These are phyloP conservation scores for Starmerella sirachaensis DNA, from an alignment of 805 yeast species.

Conservation along the genomic window DNA sequence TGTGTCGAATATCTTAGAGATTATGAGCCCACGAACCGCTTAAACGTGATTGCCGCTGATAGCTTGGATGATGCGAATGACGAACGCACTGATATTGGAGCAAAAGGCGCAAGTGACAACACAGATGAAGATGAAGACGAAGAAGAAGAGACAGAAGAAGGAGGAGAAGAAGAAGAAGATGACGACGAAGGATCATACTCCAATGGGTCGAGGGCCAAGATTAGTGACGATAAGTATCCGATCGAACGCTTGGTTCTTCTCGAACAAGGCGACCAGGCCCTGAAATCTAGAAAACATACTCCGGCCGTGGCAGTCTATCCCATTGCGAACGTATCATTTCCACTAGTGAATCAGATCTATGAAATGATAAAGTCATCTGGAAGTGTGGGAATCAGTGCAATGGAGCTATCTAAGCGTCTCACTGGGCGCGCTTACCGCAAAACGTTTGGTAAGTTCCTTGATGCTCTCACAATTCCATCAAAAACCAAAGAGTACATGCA, in stretches of 20 bases:
- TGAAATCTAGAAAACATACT: too few relatives aligned
- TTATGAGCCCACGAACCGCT: not conserved
- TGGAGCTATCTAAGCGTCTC: conserved; percentile 38
- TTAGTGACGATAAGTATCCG: conserved; percentile 29
- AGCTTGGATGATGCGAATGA: not conserved
- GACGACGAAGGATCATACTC: too few relatives aligned
- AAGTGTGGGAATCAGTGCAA: conserved; percentile 45
- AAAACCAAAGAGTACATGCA: conserved; percentile 6
- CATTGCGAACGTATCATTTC: conserved; percentile 42
- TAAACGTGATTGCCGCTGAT: not conserved
- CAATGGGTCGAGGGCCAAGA: too few relatives aligned
- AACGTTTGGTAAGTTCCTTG: conserved; percentile 42
- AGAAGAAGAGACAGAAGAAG: conserved; percentile 25
- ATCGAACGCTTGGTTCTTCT: conserved; percentile 16
- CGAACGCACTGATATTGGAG: not conserved
- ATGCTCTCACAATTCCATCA: conserved; percentile 32
- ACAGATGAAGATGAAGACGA: conserved; percentile 4
- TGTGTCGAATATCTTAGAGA: conserved; percentile 28
- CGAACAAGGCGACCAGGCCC: conserved; percentile 24
- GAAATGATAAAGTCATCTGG: conserved; percentile 36
- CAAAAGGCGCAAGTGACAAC: too few relatives aligned
- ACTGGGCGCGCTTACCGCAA: conserved; percentile 46
- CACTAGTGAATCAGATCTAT: conserved; percentile 52
- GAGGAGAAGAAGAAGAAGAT: conserved; percentile 24
- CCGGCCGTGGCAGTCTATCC: conserved; percentile 3